Percentiles rank a stretch among this genome's conserved stretches.
These are phyloP conservation scores for Plasmodium sp. DNA, from an alignment of 169 alveolate species.

Conservation along the genomic window DNA sequence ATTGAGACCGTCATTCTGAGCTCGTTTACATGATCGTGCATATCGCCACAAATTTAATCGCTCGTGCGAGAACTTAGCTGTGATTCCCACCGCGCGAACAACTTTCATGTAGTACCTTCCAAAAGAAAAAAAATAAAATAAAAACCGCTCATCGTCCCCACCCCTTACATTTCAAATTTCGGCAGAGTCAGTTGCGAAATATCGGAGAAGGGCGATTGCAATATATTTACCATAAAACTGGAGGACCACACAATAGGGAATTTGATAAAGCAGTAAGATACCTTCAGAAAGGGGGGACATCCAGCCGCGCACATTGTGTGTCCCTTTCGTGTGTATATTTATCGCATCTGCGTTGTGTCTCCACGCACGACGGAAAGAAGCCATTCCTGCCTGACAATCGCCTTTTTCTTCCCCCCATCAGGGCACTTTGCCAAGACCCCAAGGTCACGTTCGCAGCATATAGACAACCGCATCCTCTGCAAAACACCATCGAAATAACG, in stretches of 20 bases:
- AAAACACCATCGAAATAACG: constrained; percentile 56
- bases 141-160: not conserved
- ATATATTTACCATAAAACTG: constrained; percentile 54
- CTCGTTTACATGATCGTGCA: not conserved
- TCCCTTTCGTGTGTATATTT: not conserved
- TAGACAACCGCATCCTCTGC: constrained; percentile 73
- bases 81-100: not conserved
- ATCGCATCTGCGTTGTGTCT: not conserved
- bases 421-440: constrained; percentile 75
- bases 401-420: not conserved
- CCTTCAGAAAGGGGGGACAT: not conserved
- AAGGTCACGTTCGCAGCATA: constrained; percentile 67
- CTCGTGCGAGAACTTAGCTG: not conserved
- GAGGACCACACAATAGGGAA: constrained; percentile 75
- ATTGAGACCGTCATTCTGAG: not conserved
- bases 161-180: not conserved
- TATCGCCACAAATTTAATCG: not conserved
- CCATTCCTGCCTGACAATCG: not conserved
- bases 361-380: not conserved
- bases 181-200: constrained; percentile 56
- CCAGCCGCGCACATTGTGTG: not conserved
- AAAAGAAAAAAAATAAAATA: not conserved
- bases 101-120: not conserved
- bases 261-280: constrained; percentile 49
- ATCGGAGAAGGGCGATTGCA: constrained; percentile 72